A percentile compares a stretch with the other conserved stretches of the same genome.
phyloP scores from a whole-genome alignment of 2,329 filamentous ascomycete genomes.

The Podosphaera aphanis region DNA sequence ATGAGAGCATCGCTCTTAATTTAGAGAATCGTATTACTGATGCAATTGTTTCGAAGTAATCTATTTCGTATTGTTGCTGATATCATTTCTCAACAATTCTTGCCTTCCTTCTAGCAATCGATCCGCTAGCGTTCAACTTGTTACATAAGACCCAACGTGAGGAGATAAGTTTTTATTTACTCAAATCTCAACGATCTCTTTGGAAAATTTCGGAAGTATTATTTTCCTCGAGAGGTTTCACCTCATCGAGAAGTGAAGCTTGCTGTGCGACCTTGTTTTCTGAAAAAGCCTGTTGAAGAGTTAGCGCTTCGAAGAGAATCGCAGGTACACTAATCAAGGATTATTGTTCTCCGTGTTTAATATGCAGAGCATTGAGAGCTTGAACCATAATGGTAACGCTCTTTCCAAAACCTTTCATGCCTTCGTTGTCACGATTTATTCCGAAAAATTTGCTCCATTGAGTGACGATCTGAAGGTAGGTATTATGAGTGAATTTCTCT shows the following conservation, averaged over 20 bases:
- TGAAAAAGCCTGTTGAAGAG: background rate
- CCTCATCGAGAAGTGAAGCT: background rate
- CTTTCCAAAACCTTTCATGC: background rate
- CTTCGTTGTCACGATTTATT: background rate
- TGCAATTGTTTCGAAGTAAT: background rate
- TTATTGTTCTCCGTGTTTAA: background rate
- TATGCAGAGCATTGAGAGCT: background rate
- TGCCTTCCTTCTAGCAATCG: too few species aligned
- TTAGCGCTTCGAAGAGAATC: too few species aligned
- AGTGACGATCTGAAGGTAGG: background rate
- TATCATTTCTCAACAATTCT: too few species aligned
- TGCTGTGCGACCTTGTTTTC: background rate
- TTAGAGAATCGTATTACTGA: background rate
- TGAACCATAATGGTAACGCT: background rate
- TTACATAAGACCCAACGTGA: too few species aligned
- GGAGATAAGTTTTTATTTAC: too few species aligned
- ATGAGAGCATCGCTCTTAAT: background rate
- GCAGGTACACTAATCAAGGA: background rate
- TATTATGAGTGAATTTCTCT: background rate
- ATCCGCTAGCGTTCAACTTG: too few species aligned
- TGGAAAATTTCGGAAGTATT: too few species aligned
- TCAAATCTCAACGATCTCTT: too few species aligned
- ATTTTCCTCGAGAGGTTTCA: background rate
- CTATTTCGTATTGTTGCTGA: background rate
- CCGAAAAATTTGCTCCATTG: background rate